Evolutionary conservation across 139 green algal genomes (phyloP).

Genomic region (Mesotaenium endlicherianum): DNA sequence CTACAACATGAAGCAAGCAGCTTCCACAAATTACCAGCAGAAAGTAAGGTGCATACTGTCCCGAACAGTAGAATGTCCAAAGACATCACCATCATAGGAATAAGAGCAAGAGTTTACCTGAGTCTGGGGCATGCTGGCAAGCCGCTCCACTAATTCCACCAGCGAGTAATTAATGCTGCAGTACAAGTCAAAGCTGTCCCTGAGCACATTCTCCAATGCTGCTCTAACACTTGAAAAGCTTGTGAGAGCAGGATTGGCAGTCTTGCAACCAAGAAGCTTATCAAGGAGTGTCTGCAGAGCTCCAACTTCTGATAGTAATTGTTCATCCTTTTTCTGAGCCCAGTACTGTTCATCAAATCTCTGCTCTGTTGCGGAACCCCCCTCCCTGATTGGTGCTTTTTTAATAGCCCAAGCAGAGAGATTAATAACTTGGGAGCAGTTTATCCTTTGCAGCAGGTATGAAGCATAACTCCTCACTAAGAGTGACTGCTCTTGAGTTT

Average conservation of each 20-base stretch:
- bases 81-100: too few species aligned
- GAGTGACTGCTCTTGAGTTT: not conserved
- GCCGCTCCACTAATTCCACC: slow-evolving; percentile 5
- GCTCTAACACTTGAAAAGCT: not conserved
- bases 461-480: not conserved
- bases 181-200: slow-evolving; percentile 19
- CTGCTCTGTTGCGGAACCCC: not conserved
- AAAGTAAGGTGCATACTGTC: too few species aligned
- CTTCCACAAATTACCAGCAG: too few species aligned
- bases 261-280: not conserved
- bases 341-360: not conserved
- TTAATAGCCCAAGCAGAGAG: not conserved
- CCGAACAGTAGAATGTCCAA: too few species aligned
- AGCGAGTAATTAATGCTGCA: slow-evolving; percentile 5
- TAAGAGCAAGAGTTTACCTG: too few species aligned
- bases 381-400: not conserved
- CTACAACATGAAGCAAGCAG: too few species aligned
- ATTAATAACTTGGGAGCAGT: not conserved
- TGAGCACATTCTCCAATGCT: slow-evolving; percentile 4
- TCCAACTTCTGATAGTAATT: not conserved
- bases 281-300: not conserved
- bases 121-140: not conserved
- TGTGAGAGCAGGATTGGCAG: not conserved
- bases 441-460: not conserved
- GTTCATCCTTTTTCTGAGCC: not conserved